Percentiles rank a stretch among this genome's conserved stretches.
Evolutionary conservation across 192 early-diverging fungal species (phyloP).

Genomic region (Coemansia sp.): DNA sequence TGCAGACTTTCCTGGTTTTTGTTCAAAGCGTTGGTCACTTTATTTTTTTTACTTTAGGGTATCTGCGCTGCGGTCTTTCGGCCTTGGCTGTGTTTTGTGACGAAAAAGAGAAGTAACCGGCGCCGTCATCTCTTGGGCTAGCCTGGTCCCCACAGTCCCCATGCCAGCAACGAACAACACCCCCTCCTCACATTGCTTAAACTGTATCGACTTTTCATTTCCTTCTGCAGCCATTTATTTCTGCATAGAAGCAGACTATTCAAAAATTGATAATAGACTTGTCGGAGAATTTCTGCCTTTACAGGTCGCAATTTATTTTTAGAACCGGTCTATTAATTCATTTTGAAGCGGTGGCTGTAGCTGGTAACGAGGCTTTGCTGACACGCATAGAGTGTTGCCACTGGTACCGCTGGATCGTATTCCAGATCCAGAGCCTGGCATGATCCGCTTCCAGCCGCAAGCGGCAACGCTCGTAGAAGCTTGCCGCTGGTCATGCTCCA

Average conservation of each 20-base stretch:
- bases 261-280: neutral
- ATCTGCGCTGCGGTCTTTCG: neutral
- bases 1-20: neutral
- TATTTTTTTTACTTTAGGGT: neutral
- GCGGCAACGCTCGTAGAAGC: slow-evolving; percentile 11
- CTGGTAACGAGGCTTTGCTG: slow-evolving; percentile 7
- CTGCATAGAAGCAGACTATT: too few species aligned
- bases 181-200: neutral
- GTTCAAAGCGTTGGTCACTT: neutral
- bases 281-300: neutral
- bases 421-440: slow-evolving; percentile 30
- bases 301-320: neutral
- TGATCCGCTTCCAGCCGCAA: slow-evolving; percentile 11
- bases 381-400: slow-evolving; percentile 13
- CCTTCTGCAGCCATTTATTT: too few species aligned
- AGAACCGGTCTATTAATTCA: neutral
- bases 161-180: neutral
- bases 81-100: neutral
- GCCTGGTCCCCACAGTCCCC: neutral
- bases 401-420: neutral
- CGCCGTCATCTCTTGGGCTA: neutral
- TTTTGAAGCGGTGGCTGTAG: slow-evolving; percentile 1
- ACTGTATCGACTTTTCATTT: too few species aligned
- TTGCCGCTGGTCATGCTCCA: slow-evolving; percentile 32
- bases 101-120: neutral